Conservation (phyloP, 2,329 filamentous ascomycete genomes). For the Verticillium longisporum region DNA sequence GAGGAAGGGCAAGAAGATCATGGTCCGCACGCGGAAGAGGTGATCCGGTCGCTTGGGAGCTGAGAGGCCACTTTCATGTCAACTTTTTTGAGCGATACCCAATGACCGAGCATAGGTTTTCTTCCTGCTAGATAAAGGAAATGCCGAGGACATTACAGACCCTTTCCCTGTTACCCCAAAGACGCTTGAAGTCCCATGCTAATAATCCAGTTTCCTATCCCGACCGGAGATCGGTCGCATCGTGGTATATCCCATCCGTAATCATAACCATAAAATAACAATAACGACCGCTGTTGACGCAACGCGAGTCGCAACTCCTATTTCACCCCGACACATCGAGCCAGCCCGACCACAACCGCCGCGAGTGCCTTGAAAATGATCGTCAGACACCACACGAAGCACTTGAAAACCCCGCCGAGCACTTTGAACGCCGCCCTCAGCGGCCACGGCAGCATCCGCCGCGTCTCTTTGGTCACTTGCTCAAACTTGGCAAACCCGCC, state of each 20-base stretch:
- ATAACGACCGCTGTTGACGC: neutral
- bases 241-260: neutral
- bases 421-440: constrained; percentile 43
- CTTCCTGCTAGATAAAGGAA: neutral
- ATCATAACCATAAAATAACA: neutral
- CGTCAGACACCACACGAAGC: constrained; percentile 51
- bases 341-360: constrained; percentile 42
- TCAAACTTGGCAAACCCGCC: constrained; percentile 31
- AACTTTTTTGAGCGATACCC: neutral
- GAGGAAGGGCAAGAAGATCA: constrained; percentile 55
- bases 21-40: constrained; percentile 56
- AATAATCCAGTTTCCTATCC: neutral
- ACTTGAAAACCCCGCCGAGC: constrained; percentile 47
- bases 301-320: neutral
- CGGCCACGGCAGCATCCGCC: constrained; percentile 42
- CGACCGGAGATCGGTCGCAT: neutral
- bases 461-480: constrained; percentile 28
- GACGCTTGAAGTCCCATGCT: neutral
- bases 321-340: constrained; percentile 36
- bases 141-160: neutral
- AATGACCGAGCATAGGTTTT: neutral
- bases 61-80: neutral
- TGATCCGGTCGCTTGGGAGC: constrained; percentile 15
- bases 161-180: neutral
- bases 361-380: constrained; percentile 46